Percentiles rank a stretch among this genome's conserved stretches.
phyloP scores from a whole-genome alignment of 495 filamentous ascomycete species.

The Neurospora terricola region DNA sequence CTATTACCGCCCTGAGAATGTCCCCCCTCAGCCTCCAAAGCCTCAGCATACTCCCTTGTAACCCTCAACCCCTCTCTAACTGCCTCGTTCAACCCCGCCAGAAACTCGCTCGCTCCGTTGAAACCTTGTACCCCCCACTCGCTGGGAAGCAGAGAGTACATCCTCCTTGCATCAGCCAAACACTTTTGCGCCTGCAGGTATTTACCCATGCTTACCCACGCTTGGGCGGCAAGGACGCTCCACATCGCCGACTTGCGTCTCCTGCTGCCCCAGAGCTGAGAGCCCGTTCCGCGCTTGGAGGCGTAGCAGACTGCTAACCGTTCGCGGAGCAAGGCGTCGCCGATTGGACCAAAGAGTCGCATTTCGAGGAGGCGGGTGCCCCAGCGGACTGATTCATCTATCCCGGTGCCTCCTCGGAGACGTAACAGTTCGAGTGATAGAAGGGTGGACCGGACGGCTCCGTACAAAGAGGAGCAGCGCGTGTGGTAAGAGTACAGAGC shows the following conservation, averaged over 20 bases:
- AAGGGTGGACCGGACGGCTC: constrained; percentile 65
- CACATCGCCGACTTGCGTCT: constrained; percentile 82
- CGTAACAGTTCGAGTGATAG: constrained; percentile 74
- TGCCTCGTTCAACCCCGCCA: constrained; percentile 50
- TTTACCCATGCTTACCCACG: constrained; percentile 67
- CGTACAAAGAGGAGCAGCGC: constrained; percentile 63
- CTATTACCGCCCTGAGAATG: constrained; percentile 11
- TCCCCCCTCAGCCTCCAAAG: background rate
- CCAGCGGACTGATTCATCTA: constrained; percentile 84
- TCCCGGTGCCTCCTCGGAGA: constrained; percentile 62
- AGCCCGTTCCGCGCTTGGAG: constrained; percentile 53
- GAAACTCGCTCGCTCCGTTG: constrained; percentile 50
- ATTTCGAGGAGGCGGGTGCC: constrained; percentile 69
- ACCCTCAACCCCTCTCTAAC: constrained; percentile 43
- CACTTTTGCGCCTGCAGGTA: constrained; percentile 59
- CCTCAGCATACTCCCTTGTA: constrained; percentile 1
- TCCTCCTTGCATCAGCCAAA: constrained; percentile 56
- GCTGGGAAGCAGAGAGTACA: constrained; percentile 54
- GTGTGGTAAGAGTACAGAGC: constrained; percentile 87
- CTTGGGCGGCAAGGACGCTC: constrained; percentile 72
- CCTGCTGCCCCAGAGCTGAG: constrained; percentile 57
- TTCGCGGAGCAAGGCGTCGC: constrained; percentile 72
- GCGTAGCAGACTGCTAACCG: constrained; percentile 76
- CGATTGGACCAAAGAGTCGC: constrained; percentile 59
- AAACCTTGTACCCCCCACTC: constrained; percentile 45